Evolutionary conservation across 345 rosid genomes (phyloP).

Genomic region (Boechera retrofracta): DNA sequence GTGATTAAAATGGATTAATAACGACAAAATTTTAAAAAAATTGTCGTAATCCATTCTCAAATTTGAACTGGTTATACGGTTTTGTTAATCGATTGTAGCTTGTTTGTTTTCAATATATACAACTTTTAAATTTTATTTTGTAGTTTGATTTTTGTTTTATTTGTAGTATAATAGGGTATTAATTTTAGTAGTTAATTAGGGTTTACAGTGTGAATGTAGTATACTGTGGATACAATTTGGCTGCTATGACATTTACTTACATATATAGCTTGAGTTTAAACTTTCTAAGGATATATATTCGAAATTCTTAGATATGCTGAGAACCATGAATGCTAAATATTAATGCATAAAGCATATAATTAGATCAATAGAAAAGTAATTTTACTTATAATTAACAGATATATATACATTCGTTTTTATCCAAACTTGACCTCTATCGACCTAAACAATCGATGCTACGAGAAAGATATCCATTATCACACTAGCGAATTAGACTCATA

Average conservation of each 20-base stretch:
- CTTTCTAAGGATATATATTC: not conserved
- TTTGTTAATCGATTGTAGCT: not conserved
- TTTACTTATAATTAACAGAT: constrained; percentile 24
- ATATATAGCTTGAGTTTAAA: not conserved
- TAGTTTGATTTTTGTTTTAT: not conserved
- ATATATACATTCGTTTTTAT: not conserved
- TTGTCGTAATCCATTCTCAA: not conserved
- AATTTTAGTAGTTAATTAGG: not conserved
- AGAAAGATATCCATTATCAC: constrained; percentile 8
- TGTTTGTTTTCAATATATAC: not conserved
- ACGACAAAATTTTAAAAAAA: not conserved
- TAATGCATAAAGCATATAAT: not conserved
- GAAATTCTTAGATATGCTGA: not conserved
- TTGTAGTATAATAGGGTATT: not conserved
- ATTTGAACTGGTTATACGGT: not conserved
- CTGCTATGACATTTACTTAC: not conserved
- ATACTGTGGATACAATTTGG: not conserved
- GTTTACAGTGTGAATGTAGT: not conserved
- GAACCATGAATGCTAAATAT: constrained; percentile 2
- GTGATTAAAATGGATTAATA: not conserved
- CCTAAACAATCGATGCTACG: constrained; percentile 18
- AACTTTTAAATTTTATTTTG: not conserved
- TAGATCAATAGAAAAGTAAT: not conserved
- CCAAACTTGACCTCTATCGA: constrained; percentile 13
- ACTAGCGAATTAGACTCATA: constrained; percentile 11